A percentile compares a stretch with the other conserved stretches of the same genome.
Evolutionary conservation across 306 rosid genomes (phyloP).

Genomic region (Acacia crassicarpa): DNA sequence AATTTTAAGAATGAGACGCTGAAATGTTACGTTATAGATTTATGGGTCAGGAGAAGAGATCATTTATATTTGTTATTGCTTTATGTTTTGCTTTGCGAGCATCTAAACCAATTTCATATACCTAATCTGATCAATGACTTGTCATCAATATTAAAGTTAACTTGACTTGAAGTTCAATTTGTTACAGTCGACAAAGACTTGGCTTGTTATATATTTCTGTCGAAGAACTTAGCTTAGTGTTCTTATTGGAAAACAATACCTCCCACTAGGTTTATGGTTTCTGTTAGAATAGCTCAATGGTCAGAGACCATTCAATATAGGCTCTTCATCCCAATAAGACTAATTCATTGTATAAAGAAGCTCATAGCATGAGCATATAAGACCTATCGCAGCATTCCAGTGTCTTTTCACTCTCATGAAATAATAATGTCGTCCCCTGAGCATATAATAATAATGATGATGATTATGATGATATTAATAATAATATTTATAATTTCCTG

Average conservation of each 20-base stretch:
- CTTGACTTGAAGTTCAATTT: not conserved
- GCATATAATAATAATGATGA: conserved; percentile 19
- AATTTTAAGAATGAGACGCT: no score
- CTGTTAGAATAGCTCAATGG: conserved; percentile 24
- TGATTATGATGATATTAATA: not conserved
- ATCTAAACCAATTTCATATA: not conserved
- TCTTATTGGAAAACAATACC: conserved; percentile 16
- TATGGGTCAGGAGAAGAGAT: not conserved
- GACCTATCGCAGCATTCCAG: conserved; percentile 19
- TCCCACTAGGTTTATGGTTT: conserved; percentile 24
- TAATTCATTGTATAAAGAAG: not conserved
- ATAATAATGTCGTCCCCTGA: conserved; percentile 37
- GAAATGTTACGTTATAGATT: no score
- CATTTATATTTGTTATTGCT: not conserved
- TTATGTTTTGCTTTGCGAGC: no score
- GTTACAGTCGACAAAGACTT: not conserved
- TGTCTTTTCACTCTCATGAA: conserved; percentile 25
- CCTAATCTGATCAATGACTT: not conserved
- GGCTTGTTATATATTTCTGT: not conserved
- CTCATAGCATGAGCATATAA: conserved; percentile 15
- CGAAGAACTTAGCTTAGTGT: not conserved
- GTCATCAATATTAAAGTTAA: not conserved
- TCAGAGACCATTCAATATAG: not conserved
- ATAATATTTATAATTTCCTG: conserved; percentile 32
- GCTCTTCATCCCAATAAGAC: conserved; percentile 26